Base-by-base conservation (phyloP, 495 filamentous ascomycete species). In the Neurospora sp. region DNA sequence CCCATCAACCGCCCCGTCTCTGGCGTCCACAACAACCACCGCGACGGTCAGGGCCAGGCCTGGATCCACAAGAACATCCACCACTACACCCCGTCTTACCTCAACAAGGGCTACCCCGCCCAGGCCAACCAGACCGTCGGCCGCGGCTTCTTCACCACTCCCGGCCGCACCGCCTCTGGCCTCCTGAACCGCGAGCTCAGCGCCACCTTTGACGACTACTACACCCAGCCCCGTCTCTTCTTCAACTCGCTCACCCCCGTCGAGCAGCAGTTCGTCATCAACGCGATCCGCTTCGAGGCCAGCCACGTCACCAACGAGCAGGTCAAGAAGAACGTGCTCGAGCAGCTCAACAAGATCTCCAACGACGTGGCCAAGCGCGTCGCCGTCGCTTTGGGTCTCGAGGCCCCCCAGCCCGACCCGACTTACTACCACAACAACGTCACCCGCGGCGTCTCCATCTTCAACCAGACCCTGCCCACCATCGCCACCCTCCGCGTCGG, bases 261-360 rank as follows among this genome's bases (percentile, higher is more conserved):
- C 0, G 92, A 94, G 77, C 88, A 93, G 79, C 92, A 95, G 78
- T 91, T 93, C 80, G 79, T 93, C 73, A 86, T 95, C 81, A 91
- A 95, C 81, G 92, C 91, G 1, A 89, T 93, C 73, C 90, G 92
- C 38, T 95, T 94, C 81, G 92, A 95, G 80, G 83, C 85, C 8
- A 86, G 88, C 9, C 87, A 91, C 46, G 74, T 93, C 54, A 80
- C 85, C 72, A 90, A 87, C 70, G 66, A 76, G 2, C 75, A 83
- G 35, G 91, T 94, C 18, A 87, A 85, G 80, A 75, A 84, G 71
- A 92, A 92, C 74, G 88, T 91, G 2, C 84, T 93, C 31, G 82
- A 85, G 27, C 92, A 94, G 74, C 85, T 95, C 16, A 95, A 94
- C 84, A 85, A 84, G 20, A 86, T 94, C 71, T 87, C 86, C 80